These are phyloP conservation scores for Fusarium keratoplasticum DNA, from an alignment of 2,329 filamentous ascomycete genomes.

Conservation along the genomic window DNA sequence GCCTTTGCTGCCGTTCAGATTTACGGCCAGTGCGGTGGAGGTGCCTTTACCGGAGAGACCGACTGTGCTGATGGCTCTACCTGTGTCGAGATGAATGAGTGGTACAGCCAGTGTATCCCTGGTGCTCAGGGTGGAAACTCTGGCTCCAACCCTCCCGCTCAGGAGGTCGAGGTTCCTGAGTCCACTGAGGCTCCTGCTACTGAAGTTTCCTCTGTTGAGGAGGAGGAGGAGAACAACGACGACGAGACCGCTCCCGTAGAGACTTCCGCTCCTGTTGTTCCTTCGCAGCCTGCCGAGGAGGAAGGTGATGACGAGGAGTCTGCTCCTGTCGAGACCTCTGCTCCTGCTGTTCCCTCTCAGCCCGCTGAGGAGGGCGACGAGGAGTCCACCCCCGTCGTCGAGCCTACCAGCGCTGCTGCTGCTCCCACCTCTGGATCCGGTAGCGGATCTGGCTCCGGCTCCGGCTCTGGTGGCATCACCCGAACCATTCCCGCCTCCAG, in stretches of 20 bases:
- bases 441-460: constrained; percentile 12
- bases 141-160: constrained; percentile 2
- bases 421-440: background rate
- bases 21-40: constrained; percentile 33
- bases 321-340: background rate
- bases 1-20: constrained; percentile 33
- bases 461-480: constrained; percentile 25
- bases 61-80: constrained; percentile 30
- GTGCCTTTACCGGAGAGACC: constrained; percentile 22
- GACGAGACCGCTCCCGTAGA: background rate
- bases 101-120: constrained; percentile 39
- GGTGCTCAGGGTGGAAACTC: background rate
- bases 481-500: constrained; percentile 38
- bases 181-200: background rate
- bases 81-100: constrained; percentile 31
- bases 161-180: constrained; percentile 11
- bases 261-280: background rate
- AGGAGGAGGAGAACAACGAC: background rate
- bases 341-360: background rate
- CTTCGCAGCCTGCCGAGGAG: background rate
- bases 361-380: background rate
- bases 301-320: background rate
- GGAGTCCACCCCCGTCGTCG: background rate
- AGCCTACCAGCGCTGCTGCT: background rate
- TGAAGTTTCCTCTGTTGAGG: background rate